Evolutionary conservation across 176 grass and related monocot species (phyloP).

Genomic region (Cenchrus americanus): DNA sequence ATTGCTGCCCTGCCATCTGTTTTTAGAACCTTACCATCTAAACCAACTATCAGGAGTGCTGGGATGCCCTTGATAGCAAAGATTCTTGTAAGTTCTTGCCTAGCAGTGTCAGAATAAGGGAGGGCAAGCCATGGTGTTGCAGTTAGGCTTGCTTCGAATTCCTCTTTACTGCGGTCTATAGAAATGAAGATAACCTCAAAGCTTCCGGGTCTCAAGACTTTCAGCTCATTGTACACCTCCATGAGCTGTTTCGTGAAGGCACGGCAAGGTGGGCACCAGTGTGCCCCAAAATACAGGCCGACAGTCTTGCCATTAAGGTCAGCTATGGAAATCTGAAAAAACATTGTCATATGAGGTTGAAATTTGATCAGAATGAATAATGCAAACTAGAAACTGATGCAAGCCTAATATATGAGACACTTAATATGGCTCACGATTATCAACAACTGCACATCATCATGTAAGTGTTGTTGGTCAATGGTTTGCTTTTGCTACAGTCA

Average conservation of each 20-base stretch:
- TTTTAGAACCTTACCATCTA: constrained; percentile 46
- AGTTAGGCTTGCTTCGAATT: constrained; percentile 52
- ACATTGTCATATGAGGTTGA: neutral
- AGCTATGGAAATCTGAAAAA: constrained; percentile 44
- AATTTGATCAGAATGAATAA: constrained; percentile 14
- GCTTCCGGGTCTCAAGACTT: constrained; percentile 23
- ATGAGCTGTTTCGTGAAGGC: constrained; percentile 48
- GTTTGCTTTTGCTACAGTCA: neutral
- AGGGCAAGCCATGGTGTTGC: constrained; percentile 56
- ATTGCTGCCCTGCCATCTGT: constrained; percentile 44
- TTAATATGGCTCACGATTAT: neutral
- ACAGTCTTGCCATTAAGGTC: constrained; percentile 57
- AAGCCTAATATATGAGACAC: neutral
- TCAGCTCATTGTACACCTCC: constrained; percentile 50
- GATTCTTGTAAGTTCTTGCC: constrained; percentile 56
- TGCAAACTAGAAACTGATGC: neutral
- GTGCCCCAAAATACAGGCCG: constrained; percentile 60
- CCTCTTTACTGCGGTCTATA: constrained; percentile 48
- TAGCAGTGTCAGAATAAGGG: constrained; percentile 41
- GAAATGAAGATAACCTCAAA: constrained; percentile 61
- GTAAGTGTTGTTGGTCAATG: constrained; percentile 4
- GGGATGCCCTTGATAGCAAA: constrained; percentile 63
- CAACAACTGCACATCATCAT: neutral
- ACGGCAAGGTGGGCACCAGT: constrained; percentile 63
- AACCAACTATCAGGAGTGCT: constrained; percentile 47